These are phyloP conservation scores for Mycena albidolilacea DNA, from an alignment of 768 basidiomycete genomes.

Conservation along the genomic window DNA sequence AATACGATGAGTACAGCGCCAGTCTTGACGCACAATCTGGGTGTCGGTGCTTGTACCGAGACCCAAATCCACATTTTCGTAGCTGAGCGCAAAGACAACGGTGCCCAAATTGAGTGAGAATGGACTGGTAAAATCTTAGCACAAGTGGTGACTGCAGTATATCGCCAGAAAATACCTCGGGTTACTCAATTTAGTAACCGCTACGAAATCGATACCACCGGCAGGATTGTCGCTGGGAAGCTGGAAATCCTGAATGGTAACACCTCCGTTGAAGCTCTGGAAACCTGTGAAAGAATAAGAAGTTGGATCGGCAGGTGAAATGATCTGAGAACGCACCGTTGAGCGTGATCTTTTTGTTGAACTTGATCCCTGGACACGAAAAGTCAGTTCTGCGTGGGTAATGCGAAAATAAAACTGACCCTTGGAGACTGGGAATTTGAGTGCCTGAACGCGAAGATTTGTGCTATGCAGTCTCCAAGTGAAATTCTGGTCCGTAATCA, in stretches of 20 bases:
- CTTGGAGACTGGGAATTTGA: constrained; percentile 77
- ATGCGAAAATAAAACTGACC: constrained; percentile 11
- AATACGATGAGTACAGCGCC: constrained; percentile 12
- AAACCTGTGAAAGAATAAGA: constrained; percentile 57
- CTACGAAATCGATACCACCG: constrained; percentile 77
- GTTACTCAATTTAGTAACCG: constrained; percentile 70
- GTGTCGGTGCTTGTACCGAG: constrained; percentile 67
- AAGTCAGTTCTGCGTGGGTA: neutral
- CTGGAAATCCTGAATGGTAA: constrained; percentile 69
- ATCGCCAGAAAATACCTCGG: constrained; percentile 58
- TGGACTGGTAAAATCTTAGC: constrained; percentile 58
- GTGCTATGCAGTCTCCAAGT: constrained; percentile 75
- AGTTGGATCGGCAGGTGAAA: neutral
- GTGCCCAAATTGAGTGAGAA: constrained; percentile 81
- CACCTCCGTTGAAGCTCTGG: constrained; percentile 72
- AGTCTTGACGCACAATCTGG: constrained; percentile 59
- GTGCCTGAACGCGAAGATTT: constrained; percentile 74
- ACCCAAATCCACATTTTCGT: constrained; percentile 70
- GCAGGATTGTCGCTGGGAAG: constrained; percentile 77
- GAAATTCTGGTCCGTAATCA: constrained; percentile 79
- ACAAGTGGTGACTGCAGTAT: neutral
- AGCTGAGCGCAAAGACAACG: constrained; percentile 73
- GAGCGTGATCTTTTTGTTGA: constrained; percentile 72
- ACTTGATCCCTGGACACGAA: constrained; percentile 62
- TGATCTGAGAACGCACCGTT: constrained; percentile 57